These are phyloP conservation scores for Marasmius tenuissimus DNA, from an alignment of 1,284 basidiomycete species.

Conservation along the genomic window DNA sequence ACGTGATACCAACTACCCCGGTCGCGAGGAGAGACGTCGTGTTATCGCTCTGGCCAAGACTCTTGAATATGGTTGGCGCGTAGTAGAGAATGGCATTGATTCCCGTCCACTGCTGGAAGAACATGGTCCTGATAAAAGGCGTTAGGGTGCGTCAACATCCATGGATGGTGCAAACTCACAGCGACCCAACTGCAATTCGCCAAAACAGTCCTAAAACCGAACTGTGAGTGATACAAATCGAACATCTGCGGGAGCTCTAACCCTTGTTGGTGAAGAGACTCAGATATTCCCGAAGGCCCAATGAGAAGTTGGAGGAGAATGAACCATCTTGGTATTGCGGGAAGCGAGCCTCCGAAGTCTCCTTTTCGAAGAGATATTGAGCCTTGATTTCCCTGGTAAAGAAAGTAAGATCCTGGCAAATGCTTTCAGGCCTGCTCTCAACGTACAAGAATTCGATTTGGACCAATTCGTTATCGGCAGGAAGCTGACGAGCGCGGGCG, in stretches of 20 bases:
- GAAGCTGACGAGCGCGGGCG: constrained; percentile 56
- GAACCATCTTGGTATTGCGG: constrained; percentile 67
- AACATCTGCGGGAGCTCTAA: constrained; percentile 25
- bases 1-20: constrained; percentile 81
- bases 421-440: background rate
- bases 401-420: background rate
- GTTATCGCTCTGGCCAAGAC: constrained; percentile 58
- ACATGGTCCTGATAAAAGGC: constrained; percentile 51
- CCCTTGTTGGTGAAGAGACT: constrained; percentile 54
- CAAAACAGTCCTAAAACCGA: constrained; percentile 47
- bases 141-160: background rate
- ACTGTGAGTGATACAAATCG: background rate
- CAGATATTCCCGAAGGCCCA: constrained; percentile 57
- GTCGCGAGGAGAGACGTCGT: constrained; percentile 65
- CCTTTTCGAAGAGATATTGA: constrained; percentile 73
- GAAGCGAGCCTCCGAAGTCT: constrained; percentile 54
- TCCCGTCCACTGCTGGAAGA: constrained; percentile 74
- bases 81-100: constrained; percentile 73
- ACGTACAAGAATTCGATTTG: constrained; percentile 77
- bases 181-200: constrained; percentile 57
- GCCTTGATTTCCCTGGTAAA: constrained; percentile 71
- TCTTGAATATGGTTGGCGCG: constrained; percentile 63
- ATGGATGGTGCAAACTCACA: constrained; percentile 35
- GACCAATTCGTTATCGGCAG: constrained; percentile 62
- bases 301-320: constrained; percentile 56